A percentile compares a stretch with the other conserved stretches of the same genome.
Evolutionary conservation across 495 filamentous ascomycete genomes (phyloP).

Genomic region (Penicillium canariense): DNA sequence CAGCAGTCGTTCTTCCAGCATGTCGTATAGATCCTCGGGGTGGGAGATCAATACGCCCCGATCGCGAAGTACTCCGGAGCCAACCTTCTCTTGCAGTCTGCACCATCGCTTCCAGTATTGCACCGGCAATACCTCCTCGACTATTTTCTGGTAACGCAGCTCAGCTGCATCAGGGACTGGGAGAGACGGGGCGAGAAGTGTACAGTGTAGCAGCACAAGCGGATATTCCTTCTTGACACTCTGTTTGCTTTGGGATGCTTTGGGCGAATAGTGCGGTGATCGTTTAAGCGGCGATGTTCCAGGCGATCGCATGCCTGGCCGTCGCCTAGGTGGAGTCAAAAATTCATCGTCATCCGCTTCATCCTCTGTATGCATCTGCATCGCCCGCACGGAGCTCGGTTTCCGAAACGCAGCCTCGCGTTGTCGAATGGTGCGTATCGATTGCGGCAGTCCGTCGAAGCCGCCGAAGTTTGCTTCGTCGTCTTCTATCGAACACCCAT

Average conservation of each 20-base stretch:
- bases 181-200: conserved; percentile 68
- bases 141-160: conserved; percentile 43
- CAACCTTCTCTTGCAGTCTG: conserved; percentile 70
- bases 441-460: conserved; percentile 17
- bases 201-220: conserved; percentile 85
- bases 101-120: conserved; percentile 69
- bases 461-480: conserved; percentile 23
- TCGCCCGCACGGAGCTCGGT: conserved; percentile 69
- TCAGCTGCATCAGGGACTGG: conserved; percentile 59
- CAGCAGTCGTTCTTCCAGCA: conserved; percentile 88
- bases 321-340: conserved; percentile 36
- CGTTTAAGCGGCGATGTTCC: conserved; percentile 38
- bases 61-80: conserved; percentile 67
- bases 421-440: conserved; percentile 32
- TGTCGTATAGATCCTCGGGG: conserved; percentile 84
- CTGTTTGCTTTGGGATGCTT: conserved; percentile 44
- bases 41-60: conserved; percentile 86
- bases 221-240: conserved; percentile 65
- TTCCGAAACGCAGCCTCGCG: conserved; percentile 59
- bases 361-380: conserved; percentile 68
- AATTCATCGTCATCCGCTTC: conserved; percentile 42
- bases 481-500: conserved; percentile 26
- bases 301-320: conserved; percentile 33
- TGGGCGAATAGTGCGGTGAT: conserved; percentile 47
- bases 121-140: conserved; percentile 55